A percentile compares a stretch with the other conserved stretches of the same genome.
These are phyloP conservation scores for Grifola frondosa DNA, from an alignment of 1,284 basidiomycete genomes.

Conservation along the genomic window DNA sequence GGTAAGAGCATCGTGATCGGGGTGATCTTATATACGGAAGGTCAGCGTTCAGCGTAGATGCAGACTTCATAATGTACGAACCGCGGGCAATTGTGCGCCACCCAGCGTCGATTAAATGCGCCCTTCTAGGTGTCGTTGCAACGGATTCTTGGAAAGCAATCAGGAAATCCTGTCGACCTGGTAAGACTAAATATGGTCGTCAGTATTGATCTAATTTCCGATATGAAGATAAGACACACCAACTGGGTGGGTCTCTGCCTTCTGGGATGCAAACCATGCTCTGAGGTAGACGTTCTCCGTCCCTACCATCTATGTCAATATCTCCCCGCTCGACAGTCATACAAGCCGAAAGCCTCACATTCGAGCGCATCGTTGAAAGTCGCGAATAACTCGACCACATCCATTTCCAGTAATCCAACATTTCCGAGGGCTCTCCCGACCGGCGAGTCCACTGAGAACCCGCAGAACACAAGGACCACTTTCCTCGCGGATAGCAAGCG, in stretches of 20 bases:
- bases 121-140: slow-evolving; percentile 71
- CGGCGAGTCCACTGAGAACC: slow-evolving; percentile 61
- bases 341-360: slow-evolving; percentile 50
- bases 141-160: slow-evolving; percentile 56
- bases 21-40: too few species aligned
- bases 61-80: too few species aligned
- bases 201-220: neutral
- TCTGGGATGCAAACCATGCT: slow-evolving; percentile 71
- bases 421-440: slow-evolving; percentile 72
- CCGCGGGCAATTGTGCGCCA: slow-evolving; percentile 64
- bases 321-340: neutral
- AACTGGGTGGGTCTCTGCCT: slow-evolving; percentile 45
- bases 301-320: slow-evolving; percentile 47
- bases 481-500: slow-evolving; percentile 75
- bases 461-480: slow-evolving; percentile 89
- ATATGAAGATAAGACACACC: slow-evolving; percentile 23
- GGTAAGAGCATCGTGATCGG: slow-evolving; percentile 17
- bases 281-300: slow-evolving; percentile 86
- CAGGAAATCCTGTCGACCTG: slow-evolving; percentile 52
- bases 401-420: slow-evolving; percentile 75
- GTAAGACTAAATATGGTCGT: slow-evolving; percentile 45
- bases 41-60: too few species aligned
- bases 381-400: slow-evolving; percentile 81
- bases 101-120: slow-evolving; percentile 79
- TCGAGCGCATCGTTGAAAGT: slow-evolving; percentile 92